Base-by-base conservation (phyloP, 2,329 filamentous ascomycete genomes). In the Emericellopsis cladophorae region DNA sequence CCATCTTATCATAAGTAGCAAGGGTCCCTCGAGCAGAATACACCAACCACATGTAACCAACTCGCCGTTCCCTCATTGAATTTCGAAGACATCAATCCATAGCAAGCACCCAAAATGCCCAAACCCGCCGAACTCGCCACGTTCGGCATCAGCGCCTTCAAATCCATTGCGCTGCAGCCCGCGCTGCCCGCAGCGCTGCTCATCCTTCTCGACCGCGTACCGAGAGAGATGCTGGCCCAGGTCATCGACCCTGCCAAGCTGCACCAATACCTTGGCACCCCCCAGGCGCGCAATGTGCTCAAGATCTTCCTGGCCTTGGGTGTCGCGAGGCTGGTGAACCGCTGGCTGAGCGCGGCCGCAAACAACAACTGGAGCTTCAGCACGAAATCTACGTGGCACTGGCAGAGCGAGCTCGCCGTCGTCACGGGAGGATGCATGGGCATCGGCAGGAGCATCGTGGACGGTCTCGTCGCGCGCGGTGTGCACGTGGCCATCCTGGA, bases 371-470 rank as follows among this genome's bases (percentile, higher is more conserved):
- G 46, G 45, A 31, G 44, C 8, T n/a, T 46, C 33, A 39, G 36
- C 1, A 24, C 41, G 0, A 18, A 36, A 7, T 37, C 31, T 2
- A 38, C 39, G 31, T 49, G 56, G 57, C 10, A 44, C 39, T 49
- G 45, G 47, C 31, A 39, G 8, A 31, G 34, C 6, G 47, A 49
- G 46, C 45, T 85, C 33, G 75, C 81, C 3, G 65, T 85, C 33
- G 68, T 87, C n/a, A 86, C 82, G 0, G 82, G 83, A 12, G 82
- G 82, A 8, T 76, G 76, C 36, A 74, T 75, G 42, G 82, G 82
- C 0, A 85, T 87, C 49, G 82, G 83, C 7, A 71, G 68, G 31
- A 62, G 70, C 32, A 66, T 84, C 4, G 78, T 79, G 4, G 62
- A 67, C 42, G 56, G 77, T 40, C 64, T 88, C 16, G 73, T 71